Evolutionary conservation across 1,139 yeast species (phyloP), one percentile per base, ranked within the genome.

Genomic region (Diutina pseudorugosa): DNA sequence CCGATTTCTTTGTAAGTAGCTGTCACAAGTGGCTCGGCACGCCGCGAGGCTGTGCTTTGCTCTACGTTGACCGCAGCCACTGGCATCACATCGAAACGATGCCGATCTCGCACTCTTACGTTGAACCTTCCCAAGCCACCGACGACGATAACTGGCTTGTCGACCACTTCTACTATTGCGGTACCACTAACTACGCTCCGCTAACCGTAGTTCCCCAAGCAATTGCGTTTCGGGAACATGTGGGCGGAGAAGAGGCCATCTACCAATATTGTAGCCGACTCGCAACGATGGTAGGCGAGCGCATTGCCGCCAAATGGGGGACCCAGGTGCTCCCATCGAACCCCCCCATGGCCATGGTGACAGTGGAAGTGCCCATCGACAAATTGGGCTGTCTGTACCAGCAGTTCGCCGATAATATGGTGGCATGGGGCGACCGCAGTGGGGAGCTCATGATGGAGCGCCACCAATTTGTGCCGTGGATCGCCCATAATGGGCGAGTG

Each of bases 11-110:
- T 59, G 73, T 77, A 16, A 68, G 85, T 44, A 85, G 84, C 60
- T 67, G 83, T 40, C 91, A 85, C 70, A 85, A 85, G 61, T 85
- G 91, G 91, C 68, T 73, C 50, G 80, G 62, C 57, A 73, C 74
- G 21, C 87, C 90, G 2, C 69, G 80, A 51, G 79, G 82, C 0
- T 73, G 77, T 57, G 84, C 87, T 0, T 68, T 82, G 20, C 62
- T 85, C 51, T 84, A 84, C 59, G 85, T 80, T 8, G 75, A 76
- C 56, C 71, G 73, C 3, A 67, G 71, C 53, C 77, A 75, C 60
- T 88, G 82, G 54, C 61, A 64, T 1, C 53, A 60, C 12, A 68
- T 84, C 54, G 84, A 83, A 55, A 75, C 87, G 0, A 59, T 81
- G 55, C 89, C 91, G 0, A 67, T 84, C 11, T 77, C 85, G 50